These are phyloP conservation scores for Ceratocystis cacaofunesta DNA, from an alignment of 2,329 filamentous ascomycete species.

Conservation along the genomic window DNA sequence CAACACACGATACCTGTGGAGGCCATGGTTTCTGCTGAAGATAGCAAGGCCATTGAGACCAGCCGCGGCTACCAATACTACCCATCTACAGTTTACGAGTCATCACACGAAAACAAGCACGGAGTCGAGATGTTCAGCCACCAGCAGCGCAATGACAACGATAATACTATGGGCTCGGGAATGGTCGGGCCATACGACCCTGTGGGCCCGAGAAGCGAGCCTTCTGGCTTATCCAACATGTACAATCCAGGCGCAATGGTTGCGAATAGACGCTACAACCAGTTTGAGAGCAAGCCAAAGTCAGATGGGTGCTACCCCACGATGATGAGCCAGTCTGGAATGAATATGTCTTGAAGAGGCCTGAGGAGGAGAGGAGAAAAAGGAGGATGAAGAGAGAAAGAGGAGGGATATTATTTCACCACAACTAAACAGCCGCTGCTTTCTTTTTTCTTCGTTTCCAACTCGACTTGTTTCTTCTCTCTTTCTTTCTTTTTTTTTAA, in stretches of 20 bases:
- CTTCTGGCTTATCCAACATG: conserved; percentile 29
- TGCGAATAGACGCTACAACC: conserved; percentile 30
- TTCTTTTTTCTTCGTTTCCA: conserved; percentile 15
- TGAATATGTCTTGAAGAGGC: conserved; percentile 26
- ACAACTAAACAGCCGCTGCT: not conserved
- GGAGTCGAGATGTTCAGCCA: conserved; percentile 37
- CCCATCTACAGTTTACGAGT: conserved; percentile 36
- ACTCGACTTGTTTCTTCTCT: conserved; percentile 12
- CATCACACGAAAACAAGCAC: conserved; percentile 29
- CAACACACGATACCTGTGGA: conserved; percentile 33
- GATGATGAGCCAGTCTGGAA: conserved; percentile 32
- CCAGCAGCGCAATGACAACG: conserved; percentile 21
- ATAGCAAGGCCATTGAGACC: conserved; percentile 35
- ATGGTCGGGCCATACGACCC: conserved; percentile 20
- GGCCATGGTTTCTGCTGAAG: conserved; percentile 34
- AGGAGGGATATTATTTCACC: not conserved
- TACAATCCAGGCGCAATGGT: conserved; percentile 30
- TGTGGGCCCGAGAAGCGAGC: conserved; percentile 23
- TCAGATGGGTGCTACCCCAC: conserved; percentile 41
- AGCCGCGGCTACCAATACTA: conserved; percentile 42
- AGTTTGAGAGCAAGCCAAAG: conserved; percentile 38
- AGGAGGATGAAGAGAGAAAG: not conserved
- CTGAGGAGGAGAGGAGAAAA: conserved; percentile 10
- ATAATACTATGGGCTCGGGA: not conserved
- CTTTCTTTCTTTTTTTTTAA: conserved; percentile 15